phyloP scores from a whole-genome alignment of 176 grass and related monocot species.

The Rhynchospora breviuscula region DNA sequence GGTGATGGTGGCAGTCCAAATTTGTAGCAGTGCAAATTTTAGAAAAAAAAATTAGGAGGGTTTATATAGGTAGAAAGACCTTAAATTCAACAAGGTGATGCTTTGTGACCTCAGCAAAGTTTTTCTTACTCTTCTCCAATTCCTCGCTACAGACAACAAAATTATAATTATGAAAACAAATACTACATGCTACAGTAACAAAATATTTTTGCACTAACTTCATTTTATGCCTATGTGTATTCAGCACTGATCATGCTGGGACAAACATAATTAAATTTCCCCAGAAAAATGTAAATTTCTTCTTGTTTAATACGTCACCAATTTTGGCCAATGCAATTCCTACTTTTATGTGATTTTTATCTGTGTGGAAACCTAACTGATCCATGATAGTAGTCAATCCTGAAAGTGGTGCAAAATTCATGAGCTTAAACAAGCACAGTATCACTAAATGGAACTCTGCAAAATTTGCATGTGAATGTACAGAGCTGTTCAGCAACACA shows the following conservation, averaged over 20 bases:
- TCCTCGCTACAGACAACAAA: slow-evolving; percentile 50
- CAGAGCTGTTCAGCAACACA: neutral
- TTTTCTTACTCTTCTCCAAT: slow-evolving; percentile 60
- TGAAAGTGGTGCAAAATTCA: slow-evolving; percentile 1
- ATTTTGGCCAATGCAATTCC: neutral
- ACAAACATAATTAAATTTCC: neutral
- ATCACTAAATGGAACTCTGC: neutral
- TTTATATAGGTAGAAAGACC: slow-evolving; percentile 35
- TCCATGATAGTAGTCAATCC: neutral
- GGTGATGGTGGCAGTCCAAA: neutral
- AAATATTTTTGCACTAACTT: neutral
- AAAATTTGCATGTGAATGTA: neutral
- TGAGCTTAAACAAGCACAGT: neutral
- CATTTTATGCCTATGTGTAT: neutral
- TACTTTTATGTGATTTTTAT: neutral
- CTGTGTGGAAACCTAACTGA: neutral
- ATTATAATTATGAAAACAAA: slow-evolving; percentile 23
- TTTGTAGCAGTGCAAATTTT: neutral
- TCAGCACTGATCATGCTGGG: neutral
- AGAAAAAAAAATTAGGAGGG: neutral
- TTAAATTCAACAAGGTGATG: slow-evolving; percentile 72
- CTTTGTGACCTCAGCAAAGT: slow-evolving; percentile 67
- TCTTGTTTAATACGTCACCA: neutral
- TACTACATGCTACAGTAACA: neutral
- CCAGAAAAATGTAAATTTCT: neutral